Evolutionary conservation across 2,329 filamentous ascomycete genomes (phyloP).

Genomic region (Neonectria punicea): DNA sequence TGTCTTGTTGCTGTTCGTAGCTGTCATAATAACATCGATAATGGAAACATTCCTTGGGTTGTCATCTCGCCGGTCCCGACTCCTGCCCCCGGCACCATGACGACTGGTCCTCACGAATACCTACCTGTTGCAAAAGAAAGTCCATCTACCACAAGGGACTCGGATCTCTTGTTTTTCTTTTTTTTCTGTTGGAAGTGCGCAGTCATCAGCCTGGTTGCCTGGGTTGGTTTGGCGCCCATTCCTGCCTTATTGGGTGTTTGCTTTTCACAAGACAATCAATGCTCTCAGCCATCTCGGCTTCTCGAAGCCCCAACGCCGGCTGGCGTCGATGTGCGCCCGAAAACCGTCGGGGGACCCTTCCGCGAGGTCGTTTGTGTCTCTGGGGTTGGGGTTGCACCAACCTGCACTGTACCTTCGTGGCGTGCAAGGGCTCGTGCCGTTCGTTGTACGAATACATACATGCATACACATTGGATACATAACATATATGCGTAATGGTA

Average conservation of each 20-base stretch:
- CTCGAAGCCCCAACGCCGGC: not conserved
- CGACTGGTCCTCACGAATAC: not conserved
- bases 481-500: not conserved
- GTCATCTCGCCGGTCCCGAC: not conserved
- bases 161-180: not conserved
- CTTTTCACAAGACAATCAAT: not conserved
- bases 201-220: not conserved
- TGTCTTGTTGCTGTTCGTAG: not conserved
- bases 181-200: not conserved
- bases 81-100: not conserved
- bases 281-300: not conserved
- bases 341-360: constrained; percentile 32
- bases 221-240: not conserved
- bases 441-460: too few relatives aligned
- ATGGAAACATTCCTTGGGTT: not conserved
- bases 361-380: constrained; percentile 26
- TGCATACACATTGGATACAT: not conserved
- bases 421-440: not conserved
- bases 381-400: not conserved
- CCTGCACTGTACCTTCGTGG: not conserved
- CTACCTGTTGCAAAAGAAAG: constrained; percentile 8
- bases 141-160: not conserved
- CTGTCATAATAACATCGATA: not conserved
- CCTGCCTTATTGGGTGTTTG: not conserved
- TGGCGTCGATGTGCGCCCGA: constrained; percentile 23